A percentile compares a stretch with the other conserved stretches of the same genome.
phyloP scores from a whole-genome alignment of 305 asterid species.

The Nicotiana rustica region DNA sequence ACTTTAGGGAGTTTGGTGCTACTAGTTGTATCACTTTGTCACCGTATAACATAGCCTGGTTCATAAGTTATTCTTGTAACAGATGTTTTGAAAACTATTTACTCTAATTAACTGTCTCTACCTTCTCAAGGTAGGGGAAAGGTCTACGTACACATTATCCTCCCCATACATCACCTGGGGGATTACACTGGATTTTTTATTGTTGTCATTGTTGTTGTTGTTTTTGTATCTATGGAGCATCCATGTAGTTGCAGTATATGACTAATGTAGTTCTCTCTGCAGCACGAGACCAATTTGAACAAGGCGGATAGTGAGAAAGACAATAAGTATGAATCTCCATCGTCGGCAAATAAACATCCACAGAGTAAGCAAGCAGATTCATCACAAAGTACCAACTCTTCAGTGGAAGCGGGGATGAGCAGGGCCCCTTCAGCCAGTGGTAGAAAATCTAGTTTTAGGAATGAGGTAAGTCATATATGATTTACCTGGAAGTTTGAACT shows the following conservation, averaged over 20 bases:
- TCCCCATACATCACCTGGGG: no score
- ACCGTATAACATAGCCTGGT: not conserved
- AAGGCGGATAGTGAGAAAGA: slow-evolving; percentile 54
- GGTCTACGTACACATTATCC: no score
- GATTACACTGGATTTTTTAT: no score
- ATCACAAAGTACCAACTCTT: slow-evolving; percentile 44
- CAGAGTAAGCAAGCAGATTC: slow-evolving; percentile 53
- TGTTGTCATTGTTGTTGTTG: no score
- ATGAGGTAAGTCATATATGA: slow-evolving; percentile 62
- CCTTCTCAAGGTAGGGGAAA: no score
- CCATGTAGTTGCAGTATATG: not conserved
- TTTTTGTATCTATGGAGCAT: not conserved
- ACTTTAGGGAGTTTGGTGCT: slow-evolving; percentile 6
- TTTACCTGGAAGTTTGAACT: slow-evolving; percentile 16
- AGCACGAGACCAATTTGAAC: slow-evolving; percentile 53
- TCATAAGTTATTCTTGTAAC: not conserved
- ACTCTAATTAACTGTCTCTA: not conserved
- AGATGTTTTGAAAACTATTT: not conserved
- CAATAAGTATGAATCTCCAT: slow-evolving; percentile 52
- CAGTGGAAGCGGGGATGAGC: slow-evolving; percentile 45
- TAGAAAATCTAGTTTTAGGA: slow-evolving; percentile 62
- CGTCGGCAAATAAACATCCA: slow-evolving; percentile 39
- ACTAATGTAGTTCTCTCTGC: slow-evolving; percentile 33
- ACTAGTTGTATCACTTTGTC: not conserved
- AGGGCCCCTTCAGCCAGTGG: slow-evolving; percentile 45